Conservation (phyloP, 75 land plant genomes). For the Selaginella moellendorffii region DNA sequence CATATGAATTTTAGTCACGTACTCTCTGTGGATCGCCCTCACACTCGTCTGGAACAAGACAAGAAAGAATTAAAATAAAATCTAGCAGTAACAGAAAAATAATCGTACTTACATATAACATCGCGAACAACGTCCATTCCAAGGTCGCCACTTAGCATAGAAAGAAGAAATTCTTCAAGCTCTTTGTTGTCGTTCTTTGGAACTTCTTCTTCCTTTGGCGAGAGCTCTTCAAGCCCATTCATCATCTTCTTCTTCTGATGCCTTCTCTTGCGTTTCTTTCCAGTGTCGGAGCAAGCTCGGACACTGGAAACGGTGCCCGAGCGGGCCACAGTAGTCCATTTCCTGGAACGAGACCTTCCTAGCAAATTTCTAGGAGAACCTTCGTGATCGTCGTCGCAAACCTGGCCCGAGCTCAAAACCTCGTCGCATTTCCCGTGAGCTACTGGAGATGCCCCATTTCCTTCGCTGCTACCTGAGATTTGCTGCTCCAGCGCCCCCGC, state of each 20-base stretch:
- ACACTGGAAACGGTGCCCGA: too few relatives aligned
- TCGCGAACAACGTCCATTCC: background rate
- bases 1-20: too few relatives aligned
- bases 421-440: too few relatives aligned
- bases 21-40: background rate
- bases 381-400: too few relatives aligned
- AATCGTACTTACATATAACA: background rate
- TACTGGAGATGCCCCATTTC: too few relatives aligned
- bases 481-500: background rate
- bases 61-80: too few relatives aligned
- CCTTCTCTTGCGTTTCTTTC: background rate
- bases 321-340: too few relatives aligned
- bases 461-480: background rate
- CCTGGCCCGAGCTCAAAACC: too few relatives aligned
- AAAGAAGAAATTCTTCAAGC: background rate
- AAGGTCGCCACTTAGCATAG: background rate
- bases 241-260: background rate
- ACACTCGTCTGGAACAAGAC: background rate
- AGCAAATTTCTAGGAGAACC: too few relatives aligned
- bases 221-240: background rate
- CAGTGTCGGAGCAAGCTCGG: background rate
- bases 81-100: too few relatives aligned
- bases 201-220: background rate
- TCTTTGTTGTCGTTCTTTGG: background rate
- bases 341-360: too few relatives aligned